Evolutionary conservation across 1,139 yeast genomes (phyloP).

Genomic region (Magnusiomyces magnusii): DNA sequence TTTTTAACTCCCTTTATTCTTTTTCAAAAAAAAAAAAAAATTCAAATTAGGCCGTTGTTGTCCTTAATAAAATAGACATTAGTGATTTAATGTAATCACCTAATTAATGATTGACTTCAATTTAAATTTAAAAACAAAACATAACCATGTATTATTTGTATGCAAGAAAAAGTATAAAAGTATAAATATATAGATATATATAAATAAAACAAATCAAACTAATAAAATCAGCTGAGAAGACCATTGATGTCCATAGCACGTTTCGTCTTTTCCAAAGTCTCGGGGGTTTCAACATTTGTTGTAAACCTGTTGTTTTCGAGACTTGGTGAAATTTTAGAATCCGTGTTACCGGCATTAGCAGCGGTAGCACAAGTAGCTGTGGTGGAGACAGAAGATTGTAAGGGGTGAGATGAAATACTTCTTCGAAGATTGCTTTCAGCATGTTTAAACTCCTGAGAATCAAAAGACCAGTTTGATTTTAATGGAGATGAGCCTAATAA

Average conservation of each 20-base stretch:
- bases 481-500: neutral
- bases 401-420: neutral
- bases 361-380: neutral
- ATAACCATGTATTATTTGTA: no score
- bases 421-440: neutral
- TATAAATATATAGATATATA: neutral
- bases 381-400: neutral
- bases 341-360: neutral
- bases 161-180: neutral
- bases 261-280: neutral
- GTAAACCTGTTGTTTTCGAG: neutral
- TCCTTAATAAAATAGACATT: no score
- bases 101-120: neutral
- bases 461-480: neutral
- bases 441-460: neutral
- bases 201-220: neutral
- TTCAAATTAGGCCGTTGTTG: no score
- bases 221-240: neutral
- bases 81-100: no score
- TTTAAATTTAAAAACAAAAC: no score
- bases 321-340: neutral
- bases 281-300: neutral
- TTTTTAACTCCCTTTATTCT: no score
- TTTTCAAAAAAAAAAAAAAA: no score
- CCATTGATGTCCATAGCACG: neutral